Evolutionary conservation across 2,329 filamentous ascomycete genomes (phyloP).

Genomic region (Pyrenochaeta sp.): DNA sequence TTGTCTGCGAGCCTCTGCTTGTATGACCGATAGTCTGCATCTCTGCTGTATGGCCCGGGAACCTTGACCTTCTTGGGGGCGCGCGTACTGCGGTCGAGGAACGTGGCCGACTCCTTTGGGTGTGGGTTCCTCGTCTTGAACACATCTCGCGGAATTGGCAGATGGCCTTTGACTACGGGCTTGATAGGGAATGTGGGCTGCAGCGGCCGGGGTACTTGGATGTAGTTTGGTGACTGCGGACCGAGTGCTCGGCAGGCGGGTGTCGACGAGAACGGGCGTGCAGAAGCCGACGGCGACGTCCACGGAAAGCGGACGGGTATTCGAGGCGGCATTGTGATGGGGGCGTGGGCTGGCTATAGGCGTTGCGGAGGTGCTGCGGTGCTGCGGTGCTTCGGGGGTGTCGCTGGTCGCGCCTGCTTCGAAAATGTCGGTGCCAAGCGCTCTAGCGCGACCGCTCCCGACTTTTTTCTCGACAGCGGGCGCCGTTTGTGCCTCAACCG

Average conservation of each 20-base stretch:
- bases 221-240: constrained; percentile 87
- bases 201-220: constrained; percentile 79
- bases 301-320: constrained; percentile 51
- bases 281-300: constrained; percentile 15
- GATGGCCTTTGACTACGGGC: constrained; percentile 72
- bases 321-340: constrained; percentile 52
- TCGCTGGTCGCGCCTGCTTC: constrained; percentile 19
- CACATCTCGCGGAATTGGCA: constrained; percentile 83
- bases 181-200: constrained; percentile 69
- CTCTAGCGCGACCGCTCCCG: constrained; percentile 12
- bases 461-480: constrained; percentile 28
- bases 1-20: constrained; percentile 76
- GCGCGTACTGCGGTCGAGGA: constrained; percentile 68
- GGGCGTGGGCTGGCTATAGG: neutral
- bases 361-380: constrained; percentile 24
- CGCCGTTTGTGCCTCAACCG: neutral
- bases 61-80: constrained; percentile 56
- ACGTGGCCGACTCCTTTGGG: constrained; percentile 67
- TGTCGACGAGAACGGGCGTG: constrained; percentile 57
- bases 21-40: constrained; percentile 66
- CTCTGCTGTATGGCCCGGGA: constrained; percentile 42
- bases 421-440: constrained; percentile 38
- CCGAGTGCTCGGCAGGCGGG: constrained; percentile 62
- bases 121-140: constrained; percentile 62
- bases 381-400: neutral